Evolutionary conservation across 1,284 basidiomycete species (phyloP), one percentile per base, ranked within the genome.

Genomic region (Cryptococcus sp.): DNA sequence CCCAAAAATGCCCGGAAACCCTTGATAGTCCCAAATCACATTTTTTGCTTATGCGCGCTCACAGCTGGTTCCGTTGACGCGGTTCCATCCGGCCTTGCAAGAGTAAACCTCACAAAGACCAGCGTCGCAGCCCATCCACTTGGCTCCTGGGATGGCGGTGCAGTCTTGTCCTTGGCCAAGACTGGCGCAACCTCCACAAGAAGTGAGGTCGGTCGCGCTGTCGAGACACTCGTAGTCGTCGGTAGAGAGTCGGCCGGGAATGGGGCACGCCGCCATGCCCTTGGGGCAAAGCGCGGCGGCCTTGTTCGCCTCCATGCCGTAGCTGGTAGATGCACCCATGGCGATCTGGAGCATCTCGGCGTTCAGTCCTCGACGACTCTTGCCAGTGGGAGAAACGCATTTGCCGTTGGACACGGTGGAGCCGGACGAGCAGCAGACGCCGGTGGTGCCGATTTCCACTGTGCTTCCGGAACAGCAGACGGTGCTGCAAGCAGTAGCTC

Each of bases 111-210:
- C 76, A 76, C 86, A 87, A 63, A 72, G 64, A 46, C 85, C 84
- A 54, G 34, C 37, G 47, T 84, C 81, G 74, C 89, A 91, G n/a
- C 83, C 85, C 64, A 89, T 87, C 67, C 86, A 87, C 81, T 83
- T 83, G 8, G 82, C 84, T 53, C 85, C 84, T 47, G 76, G 62
- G 61, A 89, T 88, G 37, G 81, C 75, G 34, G 84, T 85, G 75
- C 88, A 90, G 72, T 90, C 86, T 69, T 84, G 78, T 25, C 88
- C 88, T 52, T 80, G 73, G n/a, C 84, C 84, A 22, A 82, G 75
- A 17, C 83, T 81, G 2, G 83, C 76, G 70, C 88, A 90, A 43
- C 89, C 89, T 66, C 88, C 88, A 73, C 89, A 90, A 34, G 70
- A 73, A 40, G 75, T 67, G 41, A 79, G 58, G 19, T 76, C 72